A percentile compares a stretch with the other conserved stretches of the same genome.
Evolutionary conservation across 208 protist species (phyloP).

Genomic region (Crithidia acanthocephali): DNA sequence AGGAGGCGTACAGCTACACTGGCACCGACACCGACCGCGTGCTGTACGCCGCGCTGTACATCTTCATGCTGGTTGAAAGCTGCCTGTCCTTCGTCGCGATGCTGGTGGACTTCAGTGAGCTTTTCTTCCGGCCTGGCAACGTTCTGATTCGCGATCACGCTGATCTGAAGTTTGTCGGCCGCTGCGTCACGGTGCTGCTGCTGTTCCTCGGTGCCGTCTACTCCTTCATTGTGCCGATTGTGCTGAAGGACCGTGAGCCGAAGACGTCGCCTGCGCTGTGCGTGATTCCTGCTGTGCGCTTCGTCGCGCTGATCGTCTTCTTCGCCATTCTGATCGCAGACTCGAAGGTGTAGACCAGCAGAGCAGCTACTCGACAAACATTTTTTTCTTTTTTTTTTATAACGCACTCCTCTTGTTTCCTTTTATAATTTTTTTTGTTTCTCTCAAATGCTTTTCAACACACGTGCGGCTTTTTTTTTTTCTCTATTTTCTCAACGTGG

Average conservation of each 20-base stretch:
- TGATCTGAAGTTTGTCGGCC: constrained; percentile 10
- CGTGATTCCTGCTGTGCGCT: constrained; percentile 9
- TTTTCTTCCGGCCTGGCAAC: constrained; percentile 3
- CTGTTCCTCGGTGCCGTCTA: constrained; percentile 8
- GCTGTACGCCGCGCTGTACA: constrained; percentile 18
- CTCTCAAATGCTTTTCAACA: too few species aligned
- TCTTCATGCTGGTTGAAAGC: constrained; percentile 14
- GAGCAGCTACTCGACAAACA: background rate
- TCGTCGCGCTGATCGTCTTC: constrained; percentile 10
- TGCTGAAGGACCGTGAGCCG: constrained; percentile 11
- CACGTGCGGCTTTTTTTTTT: too few species aligned
- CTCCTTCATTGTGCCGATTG: constrained; percentile 18
- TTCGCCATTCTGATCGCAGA: constrained; percentile 6
- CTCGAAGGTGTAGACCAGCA: background rate
- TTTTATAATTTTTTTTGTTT: background rate
- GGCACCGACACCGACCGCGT: constrained; percentile 8
- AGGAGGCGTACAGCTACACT: constrained; percentile 5
- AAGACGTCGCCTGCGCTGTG: constrained; percentile 11
- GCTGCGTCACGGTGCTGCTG: constrained; percentile 15
- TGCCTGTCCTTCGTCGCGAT: constrained; percentile 10
- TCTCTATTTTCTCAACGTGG: too few species aligned
- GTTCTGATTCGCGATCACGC: constrained; percentile 3
- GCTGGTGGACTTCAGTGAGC: constrained; percentile 17
- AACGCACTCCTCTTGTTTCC: background rate
- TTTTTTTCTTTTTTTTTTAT: background rate